These are phyloP conservation scores for Marvania coccoides DNA, from an alignment of 139 green algal species.

Conservation along the genomic window DNA sequence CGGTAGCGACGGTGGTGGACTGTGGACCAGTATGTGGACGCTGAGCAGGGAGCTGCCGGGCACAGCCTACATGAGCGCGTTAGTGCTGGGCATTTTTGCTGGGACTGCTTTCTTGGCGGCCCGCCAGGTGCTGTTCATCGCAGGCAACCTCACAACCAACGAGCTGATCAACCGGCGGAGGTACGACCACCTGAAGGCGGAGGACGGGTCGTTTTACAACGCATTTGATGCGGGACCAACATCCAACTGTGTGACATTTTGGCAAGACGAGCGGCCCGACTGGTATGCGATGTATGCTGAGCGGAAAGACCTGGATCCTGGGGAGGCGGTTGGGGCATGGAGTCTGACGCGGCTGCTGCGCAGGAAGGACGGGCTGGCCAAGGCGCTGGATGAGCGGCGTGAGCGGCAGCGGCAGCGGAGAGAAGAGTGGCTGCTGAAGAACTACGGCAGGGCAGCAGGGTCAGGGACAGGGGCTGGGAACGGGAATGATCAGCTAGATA, in stretches of 20 bases:
- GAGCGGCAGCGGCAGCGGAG: not conserved
- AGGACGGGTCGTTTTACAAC: conserved; percentile 26
- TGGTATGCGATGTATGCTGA: conserved; percentile 14
- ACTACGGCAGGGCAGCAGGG: not conserved
- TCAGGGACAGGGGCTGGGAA: no score
- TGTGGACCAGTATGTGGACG: not conserved
- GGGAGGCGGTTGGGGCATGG: not conserved
- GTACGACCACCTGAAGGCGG: conserved; percentile 44
- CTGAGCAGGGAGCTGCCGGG: not conserved
- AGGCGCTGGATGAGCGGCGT: not conserved
- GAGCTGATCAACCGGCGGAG: conserved; percentile 40
- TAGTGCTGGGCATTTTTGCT: conserved; percentile 8
- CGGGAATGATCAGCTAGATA: no score
- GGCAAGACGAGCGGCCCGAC: conserved; percentile 10
- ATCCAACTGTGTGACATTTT: conserved; percentile 32
- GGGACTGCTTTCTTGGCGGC: conserved; percentile 18
- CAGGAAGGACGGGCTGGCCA: not conserved
- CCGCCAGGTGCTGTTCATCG: conserved; percentile 28
- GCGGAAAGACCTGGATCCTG: not conserved
- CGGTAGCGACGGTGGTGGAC: not conserved
- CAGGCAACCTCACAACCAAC: conserved; percentile 59
- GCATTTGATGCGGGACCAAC: conserved; percentile 33
- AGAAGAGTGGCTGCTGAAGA: not conserved
- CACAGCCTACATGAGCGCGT: not conserved
- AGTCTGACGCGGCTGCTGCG: not conserved